phyloP scores from a whole-genome alignment of 257 asterid genomes.

The Solanum raphanifolium region DNA sequence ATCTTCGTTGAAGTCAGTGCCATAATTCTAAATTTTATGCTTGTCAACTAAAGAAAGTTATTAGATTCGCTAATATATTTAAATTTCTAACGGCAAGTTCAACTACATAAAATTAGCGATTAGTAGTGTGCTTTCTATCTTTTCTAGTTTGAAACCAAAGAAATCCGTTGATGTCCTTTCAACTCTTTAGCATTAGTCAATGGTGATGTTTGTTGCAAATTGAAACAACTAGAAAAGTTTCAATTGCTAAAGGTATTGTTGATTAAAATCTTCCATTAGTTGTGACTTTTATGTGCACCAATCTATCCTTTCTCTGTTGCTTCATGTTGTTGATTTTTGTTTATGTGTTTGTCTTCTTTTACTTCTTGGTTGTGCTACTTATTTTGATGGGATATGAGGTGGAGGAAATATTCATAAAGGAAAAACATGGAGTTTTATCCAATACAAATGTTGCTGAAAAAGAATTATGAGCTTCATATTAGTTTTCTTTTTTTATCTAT shows the following conservation, averaged over 20 bases:
- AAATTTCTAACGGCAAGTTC: background rate
- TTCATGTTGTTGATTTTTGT: background rate
- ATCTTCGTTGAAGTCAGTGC: background rate
- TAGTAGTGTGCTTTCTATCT: background rate
- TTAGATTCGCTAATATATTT: background rate
- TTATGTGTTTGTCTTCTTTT: background rate
- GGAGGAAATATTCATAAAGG: background rate
- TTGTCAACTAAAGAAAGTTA: background rate
- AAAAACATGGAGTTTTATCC: background rate
- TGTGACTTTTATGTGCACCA: background rate
- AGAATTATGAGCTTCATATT: background rate
- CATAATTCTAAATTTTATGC: background rate
- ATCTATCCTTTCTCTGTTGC: background rate
- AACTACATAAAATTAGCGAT: background rate
- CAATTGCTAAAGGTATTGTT: background rate
- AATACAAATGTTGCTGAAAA: background rate
- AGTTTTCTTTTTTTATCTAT: background rate
- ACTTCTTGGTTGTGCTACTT: background rate
- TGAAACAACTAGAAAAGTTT: background rate
- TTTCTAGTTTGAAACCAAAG: background rate
- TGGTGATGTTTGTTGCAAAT: background rate
- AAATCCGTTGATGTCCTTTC: background rate
- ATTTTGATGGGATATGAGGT: background rate
- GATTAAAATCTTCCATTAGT: background rate
- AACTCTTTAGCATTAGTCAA: background rate